Evolutionary conservation across 2,329 filamentous ascomycete genomes (phyloP).

Genomic region (Alternaria infectoria): DNA sequence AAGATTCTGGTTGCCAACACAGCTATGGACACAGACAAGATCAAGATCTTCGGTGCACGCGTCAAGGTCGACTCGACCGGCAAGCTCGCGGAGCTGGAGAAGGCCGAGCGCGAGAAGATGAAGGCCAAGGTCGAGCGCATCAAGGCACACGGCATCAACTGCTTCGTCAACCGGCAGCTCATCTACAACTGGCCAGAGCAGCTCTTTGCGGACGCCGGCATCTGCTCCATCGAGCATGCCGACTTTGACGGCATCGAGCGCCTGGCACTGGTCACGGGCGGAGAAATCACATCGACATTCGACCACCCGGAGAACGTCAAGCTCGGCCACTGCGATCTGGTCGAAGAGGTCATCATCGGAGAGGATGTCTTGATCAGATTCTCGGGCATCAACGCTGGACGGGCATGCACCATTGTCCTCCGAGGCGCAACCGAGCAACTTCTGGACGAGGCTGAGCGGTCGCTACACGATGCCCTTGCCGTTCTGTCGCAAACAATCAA

Average conservation of each 20-base stretch:
- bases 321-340: conserved; percentile 90
- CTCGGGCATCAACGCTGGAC: conserved; percentile 89
- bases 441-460: conserved; percentile 94
- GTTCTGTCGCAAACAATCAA: conserved; percentile 96
- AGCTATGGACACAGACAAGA: conserved; percentile 99
- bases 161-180: conserved; percentile 98
- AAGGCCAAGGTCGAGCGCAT: conserved; percentile 98
- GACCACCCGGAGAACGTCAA: conserved; percentile 98
- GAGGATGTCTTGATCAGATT: conserved; percentile 98
- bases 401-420: conserved; percentile 95
- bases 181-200: conserved; percentile 99
- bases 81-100: conserved; percentile 97
- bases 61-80: conserved; percentile 96
- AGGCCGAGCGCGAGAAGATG: conserved; percentile 99
- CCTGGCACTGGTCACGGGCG: conserved; percentile 90
- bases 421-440: conserved; percentile 96
- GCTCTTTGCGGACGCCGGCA: conserved; percentile 95
- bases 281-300: conserved; percentile 96
- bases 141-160: conserved; percentile 98
- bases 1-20: conserved; percentile 99
- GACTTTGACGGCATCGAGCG: conserved; percentile 99
- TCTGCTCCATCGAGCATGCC: conserved; percentile 98
- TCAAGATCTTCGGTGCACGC: conserved; percentile 98
- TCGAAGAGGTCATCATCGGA: conserved; percentile 97
- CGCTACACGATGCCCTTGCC: conserved; percentile 92